Base-by-base conservation (phyloP, 2,329 filamentous ascomycete species). In the Pseudocercospora vitis region DNA sequence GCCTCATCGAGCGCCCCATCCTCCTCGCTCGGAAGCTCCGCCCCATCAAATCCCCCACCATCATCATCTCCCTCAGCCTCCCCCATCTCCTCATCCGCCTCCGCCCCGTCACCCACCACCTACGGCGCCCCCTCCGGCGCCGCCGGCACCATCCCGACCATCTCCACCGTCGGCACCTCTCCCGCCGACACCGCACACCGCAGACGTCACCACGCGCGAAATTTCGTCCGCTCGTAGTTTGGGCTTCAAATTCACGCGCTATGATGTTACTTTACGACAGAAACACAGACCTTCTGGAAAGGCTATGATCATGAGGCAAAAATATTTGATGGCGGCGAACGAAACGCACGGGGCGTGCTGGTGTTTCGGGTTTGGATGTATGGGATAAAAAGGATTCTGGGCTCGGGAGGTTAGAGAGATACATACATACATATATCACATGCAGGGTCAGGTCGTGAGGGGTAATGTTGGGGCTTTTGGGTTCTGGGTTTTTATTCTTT, bases 121-220 rank as follows among this genome's bases (percentile, higher is more conserved):
- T 32, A 48, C 28, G 18, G 42, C 29, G 39, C 55, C 18, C 32
- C 52, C 11, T 45, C 49, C 26, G 31, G 37, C 2, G 18, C 48
- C 14, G 48, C 39, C 8, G 16, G 12, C n/a, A 7, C 48, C 12
- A 47, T 48, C 32, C 48, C 55, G 11, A 51, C 55, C 35, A 33
- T 53, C 48, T 48, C 52, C n/a, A 42, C 55, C 6, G 39, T 52
- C 32, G 46, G 23, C 9, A 19, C 24, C 28, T 16, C n/a, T n/a
- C n/a, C n/a, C n/a, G n/a, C n/a, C n/a, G n/a, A n/a, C n/a, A n/a
- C n/a, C n/a, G n/a, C n/a, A n/a, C n/a, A 46, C 42, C 33, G 28
- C 23, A 31, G 33, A 24, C 45, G 42, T 24, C 23, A 9, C 19
- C 48, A 47, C 46, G 23, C 44, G 16, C 31, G 48, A 23, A 48